Evolutionary conservation across 352 stramenopile genomes (phyloP), one percentile per base, ranked within the genome.

Genomic region (Pythium coloratum): DNA sequence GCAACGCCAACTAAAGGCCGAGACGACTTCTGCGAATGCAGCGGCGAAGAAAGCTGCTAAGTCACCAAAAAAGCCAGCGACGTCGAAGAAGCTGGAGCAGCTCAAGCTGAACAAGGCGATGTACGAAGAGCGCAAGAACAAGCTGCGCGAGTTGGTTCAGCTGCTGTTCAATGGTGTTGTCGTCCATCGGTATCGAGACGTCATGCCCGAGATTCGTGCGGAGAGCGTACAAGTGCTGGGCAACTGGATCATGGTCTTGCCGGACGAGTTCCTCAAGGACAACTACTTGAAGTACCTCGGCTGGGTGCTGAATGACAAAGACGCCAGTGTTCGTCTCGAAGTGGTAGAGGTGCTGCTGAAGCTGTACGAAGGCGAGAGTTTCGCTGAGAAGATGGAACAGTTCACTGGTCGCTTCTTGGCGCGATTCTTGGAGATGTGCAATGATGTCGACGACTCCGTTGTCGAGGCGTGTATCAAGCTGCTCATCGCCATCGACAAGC

Each of bases 211-310:
- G 55, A 91, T 98, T 69, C 92, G 96, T 24, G 69, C 80, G 8
- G 78, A 87, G 32, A 97, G 80, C 49, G 78, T 98, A 6, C 67
- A 89, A 20, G 80, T 86, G 9, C 81, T 99, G 9, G 86, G 85
- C 0, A 70, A 86, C 46, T 97, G 96, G 86, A 93, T 91, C 34
- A 75, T 86, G 12, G 77, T 88, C 14, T 64, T 97, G 20, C 92
- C 95, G 0, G 89, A 97, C 38, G 77, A 97, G 0, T 99, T 97
- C 59, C 71, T 98, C 36, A 93, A 93, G 54, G 89, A 98, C 66
- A 97, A 95, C 64, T 98, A 96, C 65, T 72, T 99, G 57, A 99
- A 99, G 73, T 98, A 98, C 73, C 85, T 98, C 57, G 96, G 93
- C 6, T 99, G 96, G 96, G 90, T 98, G 66, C 64, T 98, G 49